These are phyloP conservation scores for Nevesoporus exiguus DNA, from an alignment of 768 basidiomycete species.

Conservation along the genomic window DNA sequence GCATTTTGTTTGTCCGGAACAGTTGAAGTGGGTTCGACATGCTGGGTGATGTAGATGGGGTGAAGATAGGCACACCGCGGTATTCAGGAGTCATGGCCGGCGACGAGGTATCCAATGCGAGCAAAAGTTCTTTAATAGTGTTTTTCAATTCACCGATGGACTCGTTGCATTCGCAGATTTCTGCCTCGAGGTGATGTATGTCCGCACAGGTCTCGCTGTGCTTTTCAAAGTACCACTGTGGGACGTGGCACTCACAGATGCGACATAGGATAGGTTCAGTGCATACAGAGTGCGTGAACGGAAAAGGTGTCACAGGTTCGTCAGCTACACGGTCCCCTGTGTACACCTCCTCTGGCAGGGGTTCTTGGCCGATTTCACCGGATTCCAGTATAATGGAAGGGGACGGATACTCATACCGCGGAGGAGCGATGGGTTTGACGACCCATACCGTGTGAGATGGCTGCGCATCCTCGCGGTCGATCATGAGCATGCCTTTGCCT, in stretches of 20 bases:
- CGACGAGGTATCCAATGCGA: conserved; percentile 72
- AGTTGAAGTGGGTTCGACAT: conserved; percentile 74
- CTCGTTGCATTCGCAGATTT: conserved; percentile 92
- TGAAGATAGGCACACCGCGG: conserved; percentile 81
- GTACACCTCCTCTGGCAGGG: conserved; percentile 34
- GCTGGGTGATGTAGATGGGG: conserved; percentile 66
- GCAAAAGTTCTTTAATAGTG: conserved; percentile 74
- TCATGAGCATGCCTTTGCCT: conserved; percentile 98
- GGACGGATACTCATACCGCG: conserved; percentile 66
- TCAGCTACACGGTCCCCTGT: conserved; percentile 36
- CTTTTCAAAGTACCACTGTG: conserved; percentile 99
- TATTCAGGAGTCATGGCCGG: conserved; percentile 72
- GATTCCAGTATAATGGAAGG: conserved; percentile 56
- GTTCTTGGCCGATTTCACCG: conserved; percentile 39
- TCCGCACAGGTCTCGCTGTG: conserved; percentile 99
- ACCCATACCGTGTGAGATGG: conserved; percentile 99
- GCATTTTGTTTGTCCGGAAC: conserved; percentile 75
- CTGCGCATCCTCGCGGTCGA: conserved; percentile 82
- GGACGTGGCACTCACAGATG: conserved; percentile 95
- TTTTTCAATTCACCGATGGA: conserved; percentile 82
- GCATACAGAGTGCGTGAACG: conserved; percentile 73
- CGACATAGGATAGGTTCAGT: conserved; percentile 87
- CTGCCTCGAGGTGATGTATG: conserved; percentile 92
- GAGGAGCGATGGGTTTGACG: conserved; percentile 73
- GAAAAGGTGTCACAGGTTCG: conserved; percentile 66